phyloP scores from a whole-genome alignment of 1,139 yeast genomes.

The Candida albicans region DNA sequence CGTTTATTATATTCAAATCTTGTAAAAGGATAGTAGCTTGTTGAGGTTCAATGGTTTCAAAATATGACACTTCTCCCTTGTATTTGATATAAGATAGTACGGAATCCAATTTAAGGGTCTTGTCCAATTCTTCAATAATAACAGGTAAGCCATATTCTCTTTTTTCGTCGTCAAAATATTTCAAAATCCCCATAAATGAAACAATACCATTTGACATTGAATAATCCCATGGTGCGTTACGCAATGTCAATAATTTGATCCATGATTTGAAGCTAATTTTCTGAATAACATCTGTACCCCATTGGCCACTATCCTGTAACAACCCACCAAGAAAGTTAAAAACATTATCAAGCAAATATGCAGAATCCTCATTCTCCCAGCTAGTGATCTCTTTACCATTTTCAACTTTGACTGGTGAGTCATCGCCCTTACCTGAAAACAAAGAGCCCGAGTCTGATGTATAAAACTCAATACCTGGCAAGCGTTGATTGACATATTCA shows the following conservation, averaged over 20 bases:
- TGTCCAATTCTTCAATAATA: slow-evolving; percentile 18
- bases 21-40: slow-evolving; percentile 35
- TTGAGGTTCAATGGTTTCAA: slow-evolving; percentile 29
- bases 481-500: slow-evolving; percentile 26
- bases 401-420: slow-evolving; percentile 37
- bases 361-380: slow-evolving; percentile 54
- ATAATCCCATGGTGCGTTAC: slow-evolving; percentile 62
- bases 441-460: slow-evolving; percentile 44
- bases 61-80: slow-evolving; percentile 22
- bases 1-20: slow-evolving; percentile 32
- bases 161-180: slow-evolving; percentile 56
- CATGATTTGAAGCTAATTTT: slow-evolving; percentile 45
- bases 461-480: slow-evolving; percentile 45
- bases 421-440: slow-evolving; percentile 41
- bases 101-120: slow-evolving; percentile 15
- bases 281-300: slow-evolving; percentile 47
- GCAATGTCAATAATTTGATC: slow-evolving; percentile 42
- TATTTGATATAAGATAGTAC: slow-evolving; percentile 22
- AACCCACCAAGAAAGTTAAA: slow-evolving; percentile 48
- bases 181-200: slow-evolving; percentile 54
- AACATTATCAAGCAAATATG: slow-evolving; percentile 48
- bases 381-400: slow-evolving; percentile 38
- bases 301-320: slow-evolving; percentile 47
- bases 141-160: slow-evolving; percentile 49
- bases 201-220: slow-evolving; percentile 54